phyloP scores from a whole-genome alignment of 768 basidiomycete species.

The Termitomyces sp. region DNA sequence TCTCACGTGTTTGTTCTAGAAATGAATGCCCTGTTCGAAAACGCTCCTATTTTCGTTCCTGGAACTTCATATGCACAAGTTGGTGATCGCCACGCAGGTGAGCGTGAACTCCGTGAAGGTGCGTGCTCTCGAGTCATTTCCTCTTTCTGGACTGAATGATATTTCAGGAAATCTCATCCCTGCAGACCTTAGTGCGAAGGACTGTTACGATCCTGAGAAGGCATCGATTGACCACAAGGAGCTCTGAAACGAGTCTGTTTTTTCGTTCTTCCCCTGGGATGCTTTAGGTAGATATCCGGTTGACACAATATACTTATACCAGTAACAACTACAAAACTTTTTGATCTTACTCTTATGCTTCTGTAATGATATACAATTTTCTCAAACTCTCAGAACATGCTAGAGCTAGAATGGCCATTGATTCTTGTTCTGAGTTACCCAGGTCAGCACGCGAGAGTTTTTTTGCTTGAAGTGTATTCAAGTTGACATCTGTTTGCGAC shows the following conservation, averaged over 20 bases:
- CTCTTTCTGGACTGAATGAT: background rate
- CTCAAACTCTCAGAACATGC: too few species aligned
- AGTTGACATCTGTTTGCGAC: too few species aligned
- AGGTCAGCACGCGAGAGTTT: too few species aligned
- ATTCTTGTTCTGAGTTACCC: too few species aligned
- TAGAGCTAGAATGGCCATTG: too few species aligned
- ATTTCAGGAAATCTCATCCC: conserved; percentile 19
- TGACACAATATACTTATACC: background rate
- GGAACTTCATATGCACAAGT: conserved; percentile 31
- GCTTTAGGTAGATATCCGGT: background rate
- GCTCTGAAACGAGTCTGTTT: background rate
- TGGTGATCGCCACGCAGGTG: conserved; percentile 30
- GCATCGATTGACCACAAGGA: background rate
- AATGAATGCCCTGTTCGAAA: conserved; percentile 40
- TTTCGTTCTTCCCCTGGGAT: background rate
- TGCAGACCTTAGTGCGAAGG: conserved; percentile 17
- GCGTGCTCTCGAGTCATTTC: background rate
- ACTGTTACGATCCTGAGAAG: background rate
- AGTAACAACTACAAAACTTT: background rate
- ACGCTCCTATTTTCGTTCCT: conserved; percentile 35
- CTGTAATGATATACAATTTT: background rate
- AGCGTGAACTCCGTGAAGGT: conserved; percentile 38
- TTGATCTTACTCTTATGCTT: too few species aligned
- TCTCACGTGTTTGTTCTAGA: conserved; percentile 20
- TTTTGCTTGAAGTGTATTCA: too few species aligned